A percentile compares a stretch with the other conserved stretches of the same genome.
phyloP scores from a whole-genome alignment of 2,329 filamentous ascomycete species.

The Fusarium oxysporum region DNA sequence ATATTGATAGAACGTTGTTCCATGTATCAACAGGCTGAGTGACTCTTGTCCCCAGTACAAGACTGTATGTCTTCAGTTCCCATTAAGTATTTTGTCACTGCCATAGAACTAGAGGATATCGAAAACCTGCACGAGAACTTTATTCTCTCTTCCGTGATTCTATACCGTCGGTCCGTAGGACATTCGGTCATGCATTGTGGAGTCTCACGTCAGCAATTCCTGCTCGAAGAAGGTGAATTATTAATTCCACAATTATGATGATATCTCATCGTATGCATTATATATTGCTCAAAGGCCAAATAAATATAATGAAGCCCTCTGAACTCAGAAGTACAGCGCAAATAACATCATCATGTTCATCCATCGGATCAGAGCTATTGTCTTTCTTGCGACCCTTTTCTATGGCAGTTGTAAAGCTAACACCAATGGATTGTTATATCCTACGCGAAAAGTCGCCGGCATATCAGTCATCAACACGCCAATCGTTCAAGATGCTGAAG shows the following conservation, averaged over 20 bases:
- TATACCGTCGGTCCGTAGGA: background rate
- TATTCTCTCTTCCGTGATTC: no score
- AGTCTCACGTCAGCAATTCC: background rate
- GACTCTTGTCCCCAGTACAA: background rate
- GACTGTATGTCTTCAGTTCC: background rate
- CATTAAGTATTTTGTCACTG: fast-evolving
- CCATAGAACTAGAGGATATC: fast-evolving
- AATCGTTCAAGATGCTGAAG: slow-evolving; percentile 7
- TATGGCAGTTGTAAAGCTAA: background rate
- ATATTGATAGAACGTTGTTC: fast-evolving
- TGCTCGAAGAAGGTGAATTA: background rate
- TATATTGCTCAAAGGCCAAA: fast-evolving
- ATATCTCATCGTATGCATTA: background rate
- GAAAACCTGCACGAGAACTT: fast-evolving
- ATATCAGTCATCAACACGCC: slow-evolving; percentile 10
- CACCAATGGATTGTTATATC: fast-evolving
- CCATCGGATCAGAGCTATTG: fast-evolving
- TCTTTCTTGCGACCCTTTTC: fast-evolving
- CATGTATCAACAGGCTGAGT: no score
- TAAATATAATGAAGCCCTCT: fast-evolving
- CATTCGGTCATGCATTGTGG: background rate
- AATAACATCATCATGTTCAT: background rate
- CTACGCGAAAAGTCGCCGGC: background rate
- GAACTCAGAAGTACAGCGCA: fast-evolving
- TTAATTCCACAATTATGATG: fast-evolving